Conservation (phyloP, 2,329 filamentous ascomycete species). For the Orbilia blumenaviensis region DNA sequence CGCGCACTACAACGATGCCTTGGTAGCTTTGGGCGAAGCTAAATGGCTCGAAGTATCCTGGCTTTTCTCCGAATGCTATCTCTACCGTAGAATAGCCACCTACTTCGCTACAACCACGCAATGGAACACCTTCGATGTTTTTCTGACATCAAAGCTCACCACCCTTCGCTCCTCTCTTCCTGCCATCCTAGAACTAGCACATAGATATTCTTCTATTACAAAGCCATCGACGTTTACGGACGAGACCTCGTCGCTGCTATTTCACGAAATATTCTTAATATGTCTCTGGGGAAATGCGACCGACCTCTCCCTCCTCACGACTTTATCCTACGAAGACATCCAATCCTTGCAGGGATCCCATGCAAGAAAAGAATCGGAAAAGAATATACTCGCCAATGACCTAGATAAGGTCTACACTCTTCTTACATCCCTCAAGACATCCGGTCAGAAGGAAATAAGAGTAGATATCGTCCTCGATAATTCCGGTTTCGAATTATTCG, state of each 20-base stretch:
- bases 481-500: constrained; percentile 94
- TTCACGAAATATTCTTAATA: constrained; percentile 93
- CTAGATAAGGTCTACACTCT: constrained; percentile 75
- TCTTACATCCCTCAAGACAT: constrained; percentile 72
- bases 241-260: constrained; percentile 78
- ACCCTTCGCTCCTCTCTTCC: constrained; percentile 92
- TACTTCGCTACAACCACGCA: constrained; percentile 78
- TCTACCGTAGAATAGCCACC: constrained; percentile 79
- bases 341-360: constrained; percentile 92
- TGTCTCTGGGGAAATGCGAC: constrained; percentile 98
- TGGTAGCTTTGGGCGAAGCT: constrained; percentile 75
- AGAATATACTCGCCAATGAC: constrained; percentile 92
- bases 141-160: constrained; percentile 85
- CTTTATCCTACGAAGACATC: constrained; percentile 91
- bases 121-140: constrained; percentile 92
- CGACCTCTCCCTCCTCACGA: constrained; percentile 88
- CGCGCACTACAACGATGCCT: constrained; percentile 82
- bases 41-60: constrained; percentile 87
- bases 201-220: constrained; percentile 76
- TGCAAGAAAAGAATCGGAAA: constrained; percentile 84
- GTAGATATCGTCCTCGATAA: constrained; percentile 98
- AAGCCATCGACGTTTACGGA: constrained; percentile 60
- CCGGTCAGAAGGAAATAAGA: constrained; percentile 72
- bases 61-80: constrained; percentile 93
- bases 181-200: constrained; percentile 82